Conservation (phyloP, 495 filamentous ascomycete species). For the Rusavskia elegans region DNA sequence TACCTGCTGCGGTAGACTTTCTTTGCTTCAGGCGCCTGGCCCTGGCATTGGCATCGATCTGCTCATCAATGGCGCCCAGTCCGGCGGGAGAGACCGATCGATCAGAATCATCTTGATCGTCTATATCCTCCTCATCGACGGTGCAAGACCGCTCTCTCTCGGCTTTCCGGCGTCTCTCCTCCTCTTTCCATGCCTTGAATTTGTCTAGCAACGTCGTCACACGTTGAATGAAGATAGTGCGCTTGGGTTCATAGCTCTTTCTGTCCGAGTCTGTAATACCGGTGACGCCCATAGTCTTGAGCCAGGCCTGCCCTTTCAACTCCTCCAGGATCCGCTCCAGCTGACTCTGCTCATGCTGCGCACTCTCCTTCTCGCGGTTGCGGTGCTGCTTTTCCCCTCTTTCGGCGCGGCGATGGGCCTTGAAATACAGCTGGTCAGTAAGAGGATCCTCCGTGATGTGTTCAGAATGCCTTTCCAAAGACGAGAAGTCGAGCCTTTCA, state of each 20-base stretch:
- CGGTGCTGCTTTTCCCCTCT: constrained; percentile 83
- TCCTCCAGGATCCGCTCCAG: constrained; percentile 75
- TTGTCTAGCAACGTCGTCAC: constrained; percentile 70
- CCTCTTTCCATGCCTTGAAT: constrained; percentile 73
- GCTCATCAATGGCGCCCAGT: background rate
- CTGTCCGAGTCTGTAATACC: constrained; percentile 68
- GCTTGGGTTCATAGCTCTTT: constrained; percentile 73
- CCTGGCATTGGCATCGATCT: background rate
- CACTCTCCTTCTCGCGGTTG: constrained; percentile 82
- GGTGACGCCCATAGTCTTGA: constrained; percentile 82
- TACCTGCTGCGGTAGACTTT: no score
- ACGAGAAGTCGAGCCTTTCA: constrained; percentile 38
- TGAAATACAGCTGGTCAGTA: constrained; percentile 47
- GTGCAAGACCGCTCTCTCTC: constrained; percentile 44
- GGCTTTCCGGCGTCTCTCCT: constrained; percentile 66
- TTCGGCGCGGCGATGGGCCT: constrained; percentile 60
- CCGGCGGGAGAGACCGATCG: constrained; percentile 20
- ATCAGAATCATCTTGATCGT: constrained; percentile 12
- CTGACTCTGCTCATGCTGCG: constrained; percentile 82
- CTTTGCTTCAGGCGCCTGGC: background rate
- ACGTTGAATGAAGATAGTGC: constrained; percentile 66
- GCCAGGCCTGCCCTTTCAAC: constrained; percentile 81
- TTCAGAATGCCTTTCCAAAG: constrained; percentile 27
- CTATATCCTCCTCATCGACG: constrained; percentile 17
- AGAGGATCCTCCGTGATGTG: constrained; percentile 45